Conservation (phyloP, 257 asterid genomes). For the Mentha longifolia region DNA sequence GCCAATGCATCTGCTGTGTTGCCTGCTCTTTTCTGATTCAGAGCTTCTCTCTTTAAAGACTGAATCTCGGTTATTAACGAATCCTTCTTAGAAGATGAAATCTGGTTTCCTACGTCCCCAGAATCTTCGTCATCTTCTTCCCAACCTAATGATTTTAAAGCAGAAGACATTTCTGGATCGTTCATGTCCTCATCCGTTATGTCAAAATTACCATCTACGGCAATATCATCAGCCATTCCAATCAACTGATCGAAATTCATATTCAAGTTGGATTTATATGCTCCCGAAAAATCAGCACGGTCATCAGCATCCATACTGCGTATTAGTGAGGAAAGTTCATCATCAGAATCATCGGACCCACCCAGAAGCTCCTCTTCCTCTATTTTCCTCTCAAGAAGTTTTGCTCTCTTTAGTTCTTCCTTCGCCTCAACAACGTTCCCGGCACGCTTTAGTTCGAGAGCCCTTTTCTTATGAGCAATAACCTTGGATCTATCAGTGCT, state of each 20-base stretch:
- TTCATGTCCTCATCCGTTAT: constrained; percentile 78
- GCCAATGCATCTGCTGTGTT: constrained; percentile 70
- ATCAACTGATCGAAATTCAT: constrained; percentile 55
- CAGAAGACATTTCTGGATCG: constrained; percentile 86
- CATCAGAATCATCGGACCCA: constrained; percentile 82
- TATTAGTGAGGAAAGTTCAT: constrained; percentile 71
- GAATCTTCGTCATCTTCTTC: constrained; percentile 52
- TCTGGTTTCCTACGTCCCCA: constrained; percentile 38
- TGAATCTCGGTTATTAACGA: constrained; percentile 57
- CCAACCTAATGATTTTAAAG: constrained; percentile 91
- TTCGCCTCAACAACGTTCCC: constrained; percentile 90
- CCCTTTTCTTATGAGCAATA: constrained; percentile 78
- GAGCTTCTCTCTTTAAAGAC: constrained; percentile 72
- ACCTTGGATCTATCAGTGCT: constrained; percentile 70
- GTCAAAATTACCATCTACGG: constrained; percentile 62
- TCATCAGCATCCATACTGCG: constrained; percentile 66
- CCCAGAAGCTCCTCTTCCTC: constrained; percentile 94
- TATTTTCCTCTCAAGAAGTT: constrained; percentile 84
- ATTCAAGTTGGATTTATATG: constrained; percentile 42
- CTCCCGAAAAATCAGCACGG: constrained; percentile 47
- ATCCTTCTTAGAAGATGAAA: constrained; percentile 41
- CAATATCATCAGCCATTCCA: constrained; percentile 58
- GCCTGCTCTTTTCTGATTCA: constrained; percentile 72
- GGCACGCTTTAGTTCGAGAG: constrained; percentile 86
- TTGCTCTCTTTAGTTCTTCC: constrained; percentile 92